A percentile compares a stretch with the other conserved stretches of the same genome.
Conservation (phyloP, 768 basidiomycete genomes). For the Mycena crocata region DNA sequence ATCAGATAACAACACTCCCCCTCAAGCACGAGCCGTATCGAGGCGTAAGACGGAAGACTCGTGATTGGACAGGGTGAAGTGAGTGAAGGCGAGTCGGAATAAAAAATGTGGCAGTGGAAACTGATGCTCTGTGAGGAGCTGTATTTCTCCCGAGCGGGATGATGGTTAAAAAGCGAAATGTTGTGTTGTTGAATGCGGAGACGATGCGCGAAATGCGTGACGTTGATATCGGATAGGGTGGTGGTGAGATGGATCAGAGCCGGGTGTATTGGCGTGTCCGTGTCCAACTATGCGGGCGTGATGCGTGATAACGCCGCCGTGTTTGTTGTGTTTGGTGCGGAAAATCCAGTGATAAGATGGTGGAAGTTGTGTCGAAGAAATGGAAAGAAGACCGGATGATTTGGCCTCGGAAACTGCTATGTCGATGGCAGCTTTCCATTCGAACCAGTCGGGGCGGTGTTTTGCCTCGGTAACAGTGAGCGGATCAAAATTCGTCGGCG, state of each 20-base stretch:
- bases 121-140: conserved; percentile 11
- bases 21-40: conserved; percentile 10
- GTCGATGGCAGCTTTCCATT: conserved; percentile 3
- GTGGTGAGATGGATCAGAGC: neutral
- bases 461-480: neutral
- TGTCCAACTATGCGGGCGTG: neutral
- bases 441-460: neutral
- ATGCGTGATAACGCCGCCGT: neutral
- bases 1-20: conserved; percentile 2
- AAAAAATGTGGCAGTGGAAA: conserved; percentile 1
- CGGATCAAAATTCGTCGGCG: neutral
- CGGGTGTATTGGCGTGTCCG: neutral
- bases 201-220: neutral
- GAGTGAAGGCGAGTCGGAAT: neutral
- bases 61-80: conserved; percentile 3
- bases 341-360: neutral
- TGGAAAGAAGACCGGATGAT: neutral
- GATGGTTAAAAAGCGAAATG: neutral
- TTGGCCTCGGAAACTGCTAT: neutral
- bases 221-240: neutral
- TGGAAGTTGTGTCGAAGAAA: neutral
- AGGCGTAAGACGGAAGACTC: conserved; percentile 1
- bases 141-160: neutral
- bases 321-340: neutral
- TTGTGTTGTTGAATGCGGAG: neutral